Evolutionary conservation across 305 asterid species (phyloP).

Genomic region (Fraxinus ornus): DNA sequence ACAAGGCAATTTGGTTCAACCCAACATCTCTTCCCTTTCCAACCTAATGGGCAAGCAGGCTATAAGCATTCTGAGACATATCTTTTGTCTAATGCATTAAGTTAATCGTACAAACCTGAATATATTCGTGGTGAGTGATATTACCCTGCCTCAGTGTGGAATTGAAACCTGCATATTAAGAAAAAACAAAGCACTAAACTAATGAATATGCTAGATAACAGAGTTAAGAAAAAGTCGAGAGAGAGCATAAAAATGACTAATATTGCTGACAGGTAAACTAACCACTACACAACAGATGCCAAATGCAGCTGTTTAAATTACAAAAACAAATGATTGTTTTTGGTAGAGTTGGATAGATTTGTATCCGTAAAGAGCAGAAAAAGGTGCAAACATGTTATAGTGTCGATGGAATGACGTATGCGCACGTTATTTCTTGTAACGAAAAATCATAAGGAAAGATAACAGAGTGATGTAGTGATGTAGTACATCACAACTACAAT

Average conservation of each 20-base stretch:
- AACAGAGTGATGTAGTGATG: background rate
- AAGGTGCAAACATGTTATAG: background rate
- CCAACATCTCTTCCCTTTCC: constrained; percentile 99
- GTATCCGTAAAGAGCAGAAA: constrained; percentile 3
- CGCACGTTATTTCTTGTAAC: background rate
- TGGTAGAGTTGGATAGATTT: constrained; percentile 10
- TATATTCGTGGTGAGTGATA: constrained; percentile 95
- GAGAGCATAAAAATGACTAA: constrained; percentile 18
- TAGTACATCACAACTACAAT: too few species aligned
- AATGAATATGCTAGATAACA: constrained; percentile 12
- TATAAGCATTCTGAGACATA: constrained; percentile 24
- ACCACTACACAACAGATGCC: constrained; percentile 8
- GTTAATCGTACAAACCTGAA: constrained; percentile 60
- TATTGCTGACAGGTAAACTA: constrained; percentile 4
- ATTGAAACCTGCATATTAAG: constrained; percentile 74
- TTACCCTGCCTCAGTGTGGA: constrained; percentile 98
- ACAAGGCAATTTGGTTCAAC: constrained; percentile 91
- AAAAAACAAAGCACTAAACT: constrained; percentile 19
- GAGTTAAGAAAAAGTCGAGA: background rate
- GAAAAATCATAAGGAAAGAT: background rate
- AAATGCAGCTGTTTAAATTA: constrained; percentile 2
- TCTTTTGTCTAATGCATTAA: constrained; percentile 16
- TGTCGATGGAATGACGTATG: background rate
- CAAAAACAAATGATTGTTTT: background rate
- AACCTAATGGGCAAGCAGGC: constrained; percentile 53